Percentiles rank a stretch among this genome's conserved stretches.
Conservation (phyloP, 2,329 filamentous ascomycete species). For the Juglanconis sp. region DNA sequence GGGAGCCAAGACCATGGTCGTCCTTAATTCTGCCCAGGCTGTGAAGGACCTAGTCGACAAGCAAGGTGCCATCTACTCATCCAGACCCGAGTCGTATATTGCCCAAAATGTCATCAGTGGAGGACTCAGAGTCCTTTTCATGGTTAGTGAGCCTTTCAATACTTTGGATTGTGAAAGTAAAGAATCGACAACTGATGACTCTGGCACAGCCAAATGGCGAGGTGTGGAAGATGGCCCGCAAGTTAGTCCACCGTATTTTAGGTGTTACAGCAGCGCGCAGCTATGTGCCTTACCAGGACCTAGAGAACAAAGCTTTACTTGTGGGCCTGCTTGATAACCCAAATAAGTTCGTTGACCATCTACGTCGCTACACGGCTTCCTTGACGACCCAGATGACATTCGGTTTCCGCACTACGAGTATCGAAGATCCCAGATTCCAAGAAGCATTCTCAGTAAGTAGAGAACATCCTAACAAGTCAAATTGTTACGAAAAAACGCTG, state of each 20-base stretch:
- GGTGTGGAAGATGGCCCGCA: slow-evolving; percentile 33
- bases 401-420: slow-evolving; percentile 38
- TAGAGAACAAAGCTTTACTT: slow-evolving; percentile 55
- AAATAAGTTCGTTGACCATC: slow-evolving; percentile 38
- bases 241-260: slow-evolving; percentile 42
- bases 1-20: slow-evolving; percentile 44
- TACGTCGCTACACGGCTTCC: slow-evolving; percentile 46
- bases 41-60: slow-evolving; percentile 53
- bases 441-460: not conserved
- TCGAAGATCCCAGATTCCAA: slow-evolving; percentile 38
- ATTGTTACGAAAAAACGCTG: too few relatives aligned
- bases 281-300: slow-evolving; percentile 54
- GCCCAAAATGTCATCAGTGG: not conserved
- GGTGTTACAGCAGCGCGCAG: slow-evolving; percentile 42
- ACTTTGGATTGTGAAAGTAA: not conserved
- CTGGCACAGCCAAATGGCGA: slow-evolving; percentile 29
- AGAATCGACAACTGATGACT: not conserved
- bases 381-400: slow-evolving; percentile 49
- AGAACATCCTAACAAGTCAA: too few relatives aligned
- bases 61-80: slow-evolving; percentile 46
- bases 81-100: slow-evolving; percentile 29
- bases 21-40: slow-evolving; percentile 41
- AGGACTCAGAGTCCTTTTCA: slow-evolving; percentile 1
- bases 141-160: not conserved
- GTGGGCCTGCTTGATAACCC: slow-evolving; percentile 43